Evolutionary conservation across 2,329 filamentous ascomycete genomes (phyloP), one percentile per base, ranked within the genome.

Genomic region (Pseudocercospora cruenta): DNA sequence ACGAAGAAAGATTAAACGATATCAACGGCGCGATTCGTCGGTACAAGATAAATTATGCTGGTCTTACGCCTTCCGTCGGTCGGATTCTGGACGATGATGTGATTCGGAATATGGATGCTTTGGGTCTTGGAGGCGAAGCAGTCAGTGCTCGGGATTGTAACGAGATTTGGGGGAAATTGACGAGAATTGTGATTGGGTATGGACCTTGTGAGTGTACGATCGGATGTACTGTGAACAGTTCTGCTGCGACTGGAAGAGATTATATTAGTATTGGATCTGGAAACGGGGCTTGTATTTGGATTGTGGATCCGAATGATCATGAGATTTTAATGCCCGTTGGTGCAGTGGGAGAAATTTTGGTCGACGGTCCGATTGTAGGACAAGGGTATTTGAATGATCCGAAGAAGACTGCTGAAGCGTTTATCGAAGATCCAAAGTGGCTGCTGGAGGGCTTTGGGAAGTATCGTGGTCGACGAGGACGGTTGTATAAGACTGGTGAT

Each of bases 341-440:
- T 53, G 67, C 53, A 36, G 45, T 63, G 1, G 82, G 82, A 8
- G 82, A 84, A 67, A 71, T 84, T 57, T 69, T 83, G 0, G 64
- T 84, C 1, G 81, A 83, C 68, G 81, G 82, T 8, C 79, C 79
- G 51, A 79, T 78, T n/a, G 73, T 84, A n/a, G 80, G 77, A 1
- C 76, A 77, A 19, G 82, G 78, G 4, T 84, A 84, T 63, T 73
- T 83, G 3, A 70, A 73, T 31, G 69, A 74, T 4, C 31, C 45
- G 14, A 16, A 60, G 21, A 61, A 53, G 58, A 79, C 77, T 1
- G 64, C 65, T 1, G 68, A 64, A 12, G 69, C 71, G 1, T 80
- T 80, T 64, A 72, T 78, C 21, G 33, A 47, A 6, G 63, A 61
- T 63, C 66, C 66, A 12, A 26, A 28, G 12, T 67, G 58, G 19